Conservation (phyloP, 257 asterid species). For the Lantana camara region DNA sequence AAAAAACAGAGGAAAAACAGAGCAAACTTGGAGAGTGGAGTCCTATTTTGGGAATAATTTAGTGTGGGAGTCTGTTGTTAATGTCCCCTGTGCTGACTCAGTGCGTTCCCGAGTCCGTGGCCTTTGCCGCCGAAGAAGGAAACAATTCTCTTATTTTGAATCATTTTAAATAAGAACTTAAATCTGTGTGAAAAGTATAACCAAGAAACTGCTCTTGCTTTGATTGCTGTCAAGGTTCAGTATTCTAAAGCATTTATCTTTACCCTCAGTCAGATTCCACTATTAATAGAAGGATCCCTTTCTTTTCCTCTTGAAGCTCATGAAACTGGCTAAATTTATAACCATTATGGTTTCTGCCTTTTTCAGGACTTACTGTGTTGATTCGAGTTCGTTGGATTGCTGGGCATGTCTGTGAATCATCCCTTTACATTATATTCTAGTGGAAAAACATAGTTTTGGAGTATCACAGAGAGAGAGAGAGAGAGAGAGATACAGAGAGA, state of each 20-base stretch:
- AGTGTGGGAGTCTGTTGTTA: conserved; percentile 48
- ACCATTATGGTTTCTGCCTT: conserved; percentile 25
- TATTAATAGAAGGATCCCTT: conserved; percentile 23
- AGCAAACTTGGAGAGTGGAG: conserved; percentile 29
- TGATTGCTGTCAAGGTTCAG: conserved; percentile 56
- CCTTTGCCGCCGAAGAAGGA: conserved; percentile 72
- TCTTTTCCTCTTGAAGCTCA: conserved; percentile 35
- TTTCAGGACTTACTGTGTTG: conserved; percentile 39
- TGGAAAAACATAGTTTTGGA: conserved; percentile 29
- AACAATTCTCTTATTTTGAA: conserved; percentile 59
- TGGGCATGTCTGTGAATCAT: conserved; percentile 37
- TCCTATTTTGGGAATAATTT: conserved; percentile 46
- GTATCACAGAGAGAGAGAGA: conserved; percentile 22
- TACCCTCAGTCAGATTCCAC: conserved; percentile 36
- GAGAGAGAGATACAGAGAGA: conserved; percentile 33
- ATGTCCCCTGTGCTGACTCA: conserved; percentile 67
- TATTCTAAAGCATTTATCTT: conserved; percentile 39
- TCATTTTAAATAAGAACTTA: conserved; percentile 35
- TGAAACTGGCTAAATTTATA: conserved; percentile 28
- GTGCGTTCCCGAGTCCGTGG: conserved; percentile 57
- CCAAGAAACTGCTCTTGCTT: conserved; percentile 26
- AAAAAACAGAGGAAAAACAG: conserved; percentile 20
- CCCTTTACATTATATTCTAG: conserved; percentile 16
- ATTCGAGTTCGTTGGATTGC: conserved; percentile 16
- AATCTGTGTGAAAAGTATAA: background rate